Percentiles rank a stretch among this genome's conserved stretches.
Conservation (phyloP, 495 filamentous ascomycete species). For the Thermothielavioides terrestris region DNA sequence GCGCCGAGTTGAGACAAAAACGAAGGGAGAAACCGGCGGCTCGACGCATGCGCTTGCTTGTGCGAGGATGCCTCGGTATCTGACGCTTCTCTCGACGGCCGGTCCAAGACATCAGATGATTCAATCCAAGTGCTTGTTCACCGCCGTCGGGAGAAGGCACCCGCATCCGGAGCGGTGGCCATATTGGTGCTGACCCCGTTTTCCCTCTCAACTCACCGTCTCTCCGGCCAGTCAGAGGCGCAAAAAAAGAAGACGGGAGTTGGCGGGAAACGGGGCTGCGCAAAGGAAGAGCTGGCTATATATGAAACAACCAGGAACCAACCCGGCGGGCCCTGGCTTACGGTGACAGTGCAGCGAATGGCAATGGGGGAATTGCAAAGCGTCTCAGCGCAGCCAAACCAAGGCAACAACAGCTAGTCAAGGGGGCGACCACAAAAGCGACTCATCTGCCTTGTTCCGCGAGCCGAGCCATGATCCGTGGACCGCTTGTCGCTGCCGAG, state of each 20-base stretch:
- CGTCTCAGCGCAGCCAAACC: slow-evolving; percentile 11
- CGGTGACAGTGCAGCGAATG: slow-evolving; percentile 16
- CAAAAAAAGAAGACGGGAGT: background rate
- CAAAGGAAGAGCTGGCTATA: slow-evolving; percentile 2
- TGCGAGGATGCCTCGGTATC: slow-evolving; percentile 2
- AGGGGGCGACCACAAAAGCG: background rate
- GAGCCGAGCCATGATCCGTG: background rate
- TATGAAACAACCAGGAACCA: slow-evolving; percentile 1
- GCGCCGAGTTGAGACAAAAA: slow-evolving; percentile 9
- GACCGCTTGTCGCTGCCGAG: background rate
- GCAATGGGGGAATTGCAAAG: background rate
- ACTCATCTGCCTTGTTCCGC: background rate
- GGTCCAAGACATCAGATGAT: slow-evolving; percentile 3
- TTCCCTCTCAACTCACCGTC: background rate
- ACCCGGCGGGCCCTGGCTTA: slow-evolving; percentile 11
- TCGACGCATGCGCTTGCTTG: slow-evolving; percentile 15
- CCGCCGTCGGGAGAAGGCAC: slow-evolving; percentile 2
- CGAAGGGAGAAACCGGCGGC: slow-evolving; percentile 5
- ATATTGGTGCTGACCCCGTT: background rate
- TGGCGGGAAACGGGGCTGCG: slow-evolving; percentile 1
- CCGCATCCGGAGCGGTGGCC: slow-evolving; percentile 1
- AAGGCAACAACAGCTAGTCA: slow-evolving; percentile 3
- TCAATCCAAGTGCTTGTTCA: slow-evolving; percentile 5
- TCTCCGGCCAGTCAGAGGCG: background rate
- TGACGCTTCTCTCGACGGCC: slow-evolving; percentile 4